Evolutionary conservation across 1,284 basidiomycete genomes (phyloP), one percentile per base, ranked within the genome.

Genomic region (Microbotryum lychnidis-dioicae): DNA sequence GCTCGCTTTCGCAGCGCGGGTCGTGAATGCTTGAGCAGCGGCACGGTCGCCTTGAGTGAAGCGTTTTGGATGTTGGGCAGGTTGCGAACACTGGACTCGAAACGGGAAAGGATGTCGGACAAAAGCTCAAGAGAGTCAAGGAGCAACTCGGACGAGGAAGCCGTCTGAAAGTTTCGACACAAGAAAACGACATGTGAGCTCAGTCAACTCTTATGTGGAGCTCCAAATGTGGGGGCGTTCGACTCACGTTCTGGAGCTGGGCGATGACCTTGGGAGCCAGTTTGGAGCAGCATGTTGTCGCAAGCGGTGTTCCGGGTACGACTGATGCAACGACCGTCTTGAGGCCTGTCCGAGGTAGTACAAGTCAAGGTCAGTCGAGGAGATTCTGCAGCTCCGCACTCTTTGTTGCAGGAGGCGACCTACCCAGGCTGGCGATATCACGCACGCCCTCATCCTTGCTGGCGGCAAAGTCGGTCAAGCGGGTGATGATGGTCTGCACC

Each of bases 251-350:
- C 68, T 84, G 78, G 25, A 92, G 79, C 70, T 92, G 87, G 4
- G 77, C 80, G 16, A 93, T 81, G 12, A 96, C 79, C 73, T 87
- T 89, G n/a, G 89, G 88, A 0, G 87, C 85, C 52, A 97, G 79
- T 76, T 87, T 91, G 53, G 84, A 84, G 70, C 89, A 89, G n/a
- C 87, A 86, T 46, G 84, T 85, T 1, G 79, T 79, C 2, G 89
- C 87, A 57, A 91, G 83, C 68, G 83, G 84, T 54, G 87, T 86
- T 58, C 88, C 86, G 9, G 82, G 80, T 4, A 90, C 87, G 59
- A 97, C 80, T 75, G 96, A 91, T 20, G 87, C 82, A 0, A 92
- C 91, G 70, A 97, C 92, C 1, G 91, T 94, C 78, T 97, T 97
- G 68, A 98, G 80, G 4, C 91, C 91, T 91, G 69, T 21, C 47